phyloP scores from a whole-genome alignment of 2,329 filamentous ascomycete genomes.

The Alternaria gaisen region DNA sequence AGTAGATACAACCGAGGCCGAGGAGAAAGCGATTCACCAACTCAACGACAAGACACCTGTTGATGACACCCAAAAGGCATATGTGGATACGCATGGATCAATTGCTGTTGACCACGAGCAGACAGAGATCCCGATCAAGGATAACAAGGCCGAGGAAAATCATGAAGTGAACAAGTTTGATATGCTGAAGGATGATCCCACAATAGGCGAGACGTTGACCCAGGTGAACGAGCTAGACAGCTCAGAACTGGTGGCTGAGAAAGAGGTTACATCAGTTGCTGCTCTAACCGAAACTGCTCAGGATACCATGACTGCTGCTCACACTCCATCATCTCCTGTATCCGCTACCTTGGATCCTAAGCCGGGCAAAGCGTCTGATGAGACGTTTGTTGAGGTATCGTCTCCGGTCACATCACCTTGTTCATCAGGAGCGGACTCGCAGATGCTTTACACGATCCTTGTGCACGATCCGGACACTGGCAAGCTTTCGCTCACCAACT shows the following conservation, averaged over 20 bases:
- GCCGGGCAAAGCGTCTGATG: not conserved
- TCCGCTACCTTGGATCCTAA: not conserved
- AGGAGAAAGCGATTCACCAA: constrained; percentile 21
- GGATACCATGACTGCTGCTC: not conserved
- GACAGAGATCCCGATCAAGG: constrained; percentile 3
- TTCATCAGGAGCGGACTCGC: not conserved
- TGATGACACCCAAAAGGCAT: constrained; percentile 34
- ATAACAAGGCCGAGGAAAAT: not conserved
- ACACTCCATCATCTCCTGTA: not conserved
- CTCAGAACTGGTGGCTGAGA: not conserved
- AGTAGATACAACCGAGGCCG: constrained; percentile 13
- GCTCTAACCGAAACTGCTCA: constrained; percentile 1
- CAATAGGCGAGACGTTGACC: not conserved
- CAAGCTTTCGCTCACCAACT: constrained; percentile 36
- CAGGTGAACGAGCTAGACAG: not conserved
- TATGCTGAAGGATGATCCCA: constrained; percentile 27
- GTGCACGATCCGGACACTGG: constrained; percentile 40
- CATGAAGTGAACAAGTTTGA: constrained; percentile 12
- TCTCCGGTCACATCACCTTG: not conserved
- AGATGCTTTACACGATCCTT: constrained; percentile 36
- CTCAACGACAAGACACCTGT: constrained; percentile 32
- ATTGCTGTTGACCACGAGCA: constrained; percentile 39
- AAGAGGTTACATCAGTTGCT: not conserved
- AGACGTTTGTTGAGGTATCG: not conserved
- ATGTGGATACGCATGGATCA: constrained; percentile 40